Conservation (phyloP, 768 basidiomycete genomes). For the Suillus placidus region DNA sequence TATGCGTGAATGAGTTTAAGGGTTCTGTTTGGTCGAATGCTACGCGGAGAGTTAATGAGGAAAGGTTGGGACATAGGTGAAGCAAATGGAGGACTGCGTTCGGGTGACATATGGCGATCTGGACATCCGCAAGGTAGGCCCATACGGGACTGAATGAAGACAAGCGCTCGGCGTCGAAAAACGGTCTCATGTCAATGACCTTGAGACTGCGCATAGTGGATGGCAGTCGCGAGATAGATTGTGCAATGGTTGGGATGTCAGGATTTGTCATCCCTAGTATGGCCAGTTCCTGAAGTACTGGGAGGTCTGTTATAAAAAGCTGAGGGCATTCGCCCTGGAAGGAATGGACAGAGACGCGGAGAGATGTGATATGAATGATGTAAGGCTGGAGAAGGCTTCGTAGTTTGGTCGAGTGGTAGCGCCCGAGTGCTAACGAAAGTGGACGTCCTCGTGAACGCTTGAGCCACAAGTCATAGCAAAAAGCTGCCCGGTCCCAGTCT, state of each 20-base stretch:
- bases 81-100: conserved; percentile 18
- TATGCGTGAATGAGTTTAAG: conserved; percentile 14
- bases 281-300: conserved; percentile 23
- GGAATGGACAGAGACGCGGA: not conserved
- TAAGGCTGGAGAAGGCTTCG: conserved; percentile 23
- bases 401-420: conserved; percentile 4
- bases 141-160: conserved; percentile 21
- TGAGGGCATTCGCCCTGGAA: not conserved
- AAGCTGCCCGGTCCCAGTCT: conserved; percentile 18
- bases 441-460: conserved; percentile 22
- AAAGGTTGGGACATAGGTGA: conserved; percentile 23
- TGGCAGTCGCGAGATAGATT: conserved; percentile 9
- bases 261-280: not conserved
- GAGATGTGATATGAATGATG: conserved; percentile 10
- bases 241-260: not conserved
- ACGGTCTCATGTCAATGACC: not conserved
- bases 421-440: conserved; percentile 25
- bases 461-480: conserved; percentile 14
- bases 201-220: conserved; percentile 1
- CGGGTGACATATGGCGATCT: conserved; percentile 5
- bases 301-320: conserved; percentile 10
- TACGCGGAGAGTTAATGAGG: conserved; percentile 15
- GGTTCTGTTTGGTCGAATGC: not conserved
- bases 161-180: conserved; percentile 15
- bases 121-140: conserved; percentile 22